Percentiles rank a stretch among this genome's conserved stretches.
phyloP scores from a whole-genome alignment of 352 stramenopile species.

The Phytophthora hibernalis region DNA sequence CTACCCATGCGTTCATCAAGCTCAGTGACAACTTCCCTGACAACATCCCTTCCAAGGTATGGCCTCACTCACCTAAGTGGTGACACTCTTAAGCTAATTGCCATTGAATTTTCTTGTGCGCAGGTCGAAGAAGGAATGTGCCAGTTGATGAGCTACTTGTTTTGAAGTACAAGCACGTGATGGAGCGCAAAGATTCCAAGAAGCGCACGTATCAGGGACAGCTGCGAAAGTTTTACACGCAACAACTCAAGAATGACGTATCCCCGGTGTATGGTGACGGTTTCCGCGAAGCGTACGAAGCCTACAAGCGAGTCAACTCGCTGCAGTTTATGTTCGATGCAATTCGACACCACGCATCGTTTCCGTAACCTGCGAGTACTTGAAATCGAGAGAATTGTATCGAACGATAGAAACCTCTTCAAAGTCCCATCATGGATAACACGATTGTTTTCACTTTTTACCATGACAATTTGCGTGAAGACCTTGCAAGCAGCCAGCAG shows the following conservation, averaged over 20 bases:
- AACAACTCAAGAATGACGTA: conserved; percentile 66
- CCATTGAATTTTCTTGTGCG: not conserved
- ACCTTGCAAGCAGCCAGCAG: too few relatives aligned
- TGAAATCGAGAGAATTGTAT: not conserved
- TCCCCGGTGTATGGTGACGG: conserved; percentile 73
- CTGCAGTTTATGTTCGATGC: conserved; percentile 72
- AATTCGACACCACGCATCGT: conserved; percentile 52
- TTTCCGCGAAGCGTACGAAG: conserved; percentile 65
- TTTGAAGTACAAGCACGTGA: conserved; percentile 72
- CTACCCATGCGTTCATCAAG: conserved; percentile 80
- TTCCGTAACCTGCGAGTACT: conserved; percentile 40
- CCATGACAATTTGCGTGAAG: too few relatives aligned
- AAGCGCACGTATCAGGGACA: conserved; percentile 44
- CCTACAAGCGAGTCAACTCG: conserved; percentile 72
- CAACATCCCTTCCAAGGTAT: conserved; percentile 51
- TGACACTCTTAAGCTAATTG: not conserved
- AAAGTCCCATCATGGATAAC: not conserved
- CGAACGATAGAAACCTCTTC: conserved; percentile 11
- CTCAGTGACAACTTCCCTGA: conserved; percentile 72
- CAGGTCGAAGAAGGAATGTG: conserved; percentile 72
- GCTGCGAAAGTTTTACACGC: conserved; percentile 72
- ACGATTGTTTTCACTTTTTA: not conserved
- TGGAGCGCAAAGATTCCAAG: conserved; percentile 47
- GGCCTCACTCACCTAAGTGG: not conserved
- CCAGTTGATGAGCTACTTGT: conserved; percentile 81